These are phyloP conservation scores for Ustulina deusta DNA, from an alignment of 2,329 filamentous ascomycete species.

Conservation along the genomic window DNA sequence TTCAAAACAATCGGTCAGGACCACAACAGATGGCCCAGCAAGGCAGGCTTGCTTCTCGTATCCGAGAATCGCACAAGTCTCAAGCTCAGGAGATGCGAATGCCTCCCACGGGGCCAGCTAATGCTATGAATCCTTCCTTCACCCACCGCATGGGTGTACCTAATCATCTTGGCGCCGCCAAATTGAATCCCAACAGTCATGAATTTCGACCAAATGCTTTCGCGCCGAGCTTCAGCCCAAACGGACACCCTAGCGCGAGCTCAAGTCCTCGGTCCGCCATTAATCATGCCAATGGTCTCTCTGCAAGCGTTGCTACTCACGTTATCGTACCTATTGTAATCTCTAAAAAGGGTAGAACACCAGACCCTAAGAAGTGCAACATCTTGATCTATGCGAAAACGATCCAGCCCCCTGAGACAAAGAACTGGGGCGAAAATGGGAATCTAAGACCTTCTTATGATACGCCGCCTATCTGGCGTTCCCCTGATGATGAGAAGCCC, in stretches of 20 bases:
- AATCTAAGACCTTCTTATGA: slow-evolving; percentile 88
- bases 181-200: slow-evolving; percentile 73
- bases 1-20: slow-evolving; percentile 61
- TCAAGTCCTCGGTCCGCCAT: slow-evolving; percentile 77
- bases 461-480: slow-evolving; percentile 87
- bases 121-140: slow-evolving; percentile 64
- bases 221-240: slow-evolving; percentile 84
- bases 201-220: slow-evolving; percentile 90
- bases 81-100: slow-evolving; percentile 70
- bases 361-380: slow-evolving; percentile 76
- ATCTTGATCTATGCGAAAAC: slow-evolving; percentile 67
- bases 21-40: slow-evolving; percentile 58
- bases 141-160: slow-evolving; percentile 65
- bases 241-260: slow-evolving; percentile 69
- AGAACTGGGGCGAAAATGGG: slow-evolving; percentile 79
- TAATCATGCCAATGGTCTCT: slow-evolving; percentile 60
- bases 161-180: slow-evolving; percentile 64
- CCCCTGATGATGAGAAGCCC: slow-evolving; percentile 76
- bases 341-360: slow-evolving; percentile 76
- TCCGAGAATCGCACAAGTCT: slow-evolving; percentile 66
- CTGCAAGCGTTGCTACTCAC: slow-evolving; percentile 46
- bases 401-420: slow-evolving; percentile 63
- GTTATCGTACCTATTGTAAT: slow-evolving; percentile 62
- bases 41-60: slow-evolving; percentile 60
- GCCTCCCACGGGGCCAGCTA: slow-evolving; percentile 79